These are phyloP conservation scores for Colletotrichum horii DNA, from an alignment of 2,329 filamentous ascomycete genomes.

Conservation along the genomic window DNA sequence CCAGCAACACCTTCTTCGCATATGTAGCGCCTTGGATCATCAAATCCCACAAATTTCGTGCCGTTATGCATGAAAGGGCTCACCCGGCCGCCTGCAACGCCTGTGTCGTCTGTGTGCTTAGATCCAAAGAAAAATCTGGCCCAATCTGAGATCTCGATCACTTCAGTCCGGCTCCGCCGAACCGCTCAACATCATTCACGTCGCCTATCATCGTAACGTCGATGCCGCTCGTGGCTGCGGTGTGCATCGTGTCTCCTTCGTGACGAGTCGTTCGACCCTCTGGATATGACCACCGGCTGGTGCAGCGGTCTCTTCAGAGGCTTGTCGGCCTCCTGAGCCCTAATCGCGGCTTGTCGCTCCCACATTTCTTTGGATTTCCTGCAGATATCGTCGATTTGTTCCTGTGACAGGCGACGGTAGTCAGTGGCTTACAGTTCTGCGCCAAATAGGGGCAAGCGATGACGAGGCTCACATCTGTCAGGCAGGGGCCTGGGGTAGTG, in stretches of 20 bases:
- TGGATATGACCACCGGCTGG: slow-evolving; percentile 57
- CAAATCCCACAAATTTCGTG: slow-evolving; percentile 16
- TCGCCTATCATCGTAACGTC: slow-evolving; percentile 31
- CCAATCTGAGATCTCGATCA: slow-evolving; percentile 17
- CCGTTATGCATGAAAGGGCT: slow-evolving; percentile 8
- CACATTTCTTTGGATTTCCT: slow-evolving; percentile 63
- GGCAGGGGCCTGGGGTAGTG: slow-evolving; percentile 60
- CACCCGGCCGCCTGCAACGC: slow-evolving; percentile 3
- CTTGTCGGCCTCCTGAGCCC: slow-evolving; percentile 51
- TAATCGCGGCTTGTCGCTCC: slow-evolving; percentile 60
- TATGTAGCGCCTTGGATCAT: slow-evolving; percentile 7
- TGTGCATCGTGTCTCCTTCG: slow-evolving; percentile 39
- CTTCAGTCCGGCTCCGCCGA: not conserved
- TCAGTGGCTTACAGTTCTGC: slow-evolving; percentile 55
- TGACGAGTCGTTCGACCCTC: slow-evolving; percentile 39
- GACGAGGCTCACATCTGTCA: slow-evolving; percentile 59
- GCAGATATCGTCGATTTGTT: slow-evolving; percentile 69
- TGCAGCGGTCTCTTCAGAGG: slow-evolving; percentile 62
- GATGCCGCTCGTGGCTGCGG: slow-evolving; percentile 29
- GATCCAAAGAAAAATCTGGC: slow-evolving; percentile 1
- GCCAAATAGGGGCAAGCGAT: not conserved
- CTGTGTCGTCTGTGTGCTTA: not conserved
- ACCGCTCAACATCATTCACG: slow-evolving; percentile 24
- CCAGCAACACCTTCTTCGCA: not conserved
- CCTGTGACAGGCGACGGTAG: slow-evolving; percentile 45